These are phyloP conservation scores for Pseudogymnoascus sp. DNA, from an alignment of 2,329 filamentous ascomycete genomes.

Conservation along the genomic window DNA sequence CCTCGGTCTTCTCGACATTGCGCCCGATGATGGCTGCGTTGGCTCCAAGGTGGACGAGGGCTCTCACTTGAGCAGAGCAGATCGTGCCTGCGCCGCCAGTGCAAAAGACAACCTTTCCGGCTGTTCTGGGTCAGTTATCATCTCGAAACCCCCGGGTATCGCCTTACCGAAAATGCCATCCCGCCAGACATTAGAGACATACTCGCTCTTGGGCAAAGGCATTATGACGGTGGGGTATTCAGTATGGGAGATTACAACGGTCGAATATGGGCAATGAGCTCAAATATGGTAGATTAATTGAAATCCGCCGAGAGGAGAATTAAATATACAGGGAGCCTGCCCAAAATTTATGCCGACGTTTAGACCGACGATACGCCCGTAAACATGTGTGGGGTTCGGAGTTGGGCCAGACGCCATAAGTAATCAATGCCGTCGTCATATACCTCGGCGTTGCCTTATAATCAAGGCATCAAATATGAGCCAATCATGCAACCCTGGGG, in stretches of 20 bases:
- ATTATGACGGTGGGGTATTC: slow-evolving; percentile 36
- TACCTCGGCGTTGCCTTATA: slow-evolving; percentile 1
- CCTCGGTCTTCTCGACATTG: slow-evolving; percentile 79
- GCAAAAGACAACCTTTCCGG: slow-evolving; percentile 84
- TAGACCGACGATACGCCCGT: neutral
- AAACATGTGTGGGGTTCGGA: slow-evolving; percentile 6
- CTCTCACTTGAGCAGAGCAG: slow-evolving; percentile 87
- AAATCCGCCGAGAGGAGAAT: neutral
- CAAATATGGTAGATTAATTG: neutral
- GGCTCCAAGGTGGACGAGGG: slow-evolving; percentile 82
- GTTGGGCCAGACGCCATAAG: neutral
- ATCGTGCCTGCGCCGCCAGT: slow-evolving; percentile 92
- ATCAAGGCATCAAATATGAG: neutral
- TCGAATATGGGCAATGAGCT: neutral
- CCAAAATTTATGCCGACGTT: neutral
- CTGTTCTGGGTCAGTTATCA: slow-evolving; percentile 37
- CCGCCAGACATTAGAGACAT: slow-evolving; percentile 75
- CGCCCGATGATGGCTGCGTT: slow-evolving; percentile 92
- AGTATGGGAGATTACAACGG: neutral
- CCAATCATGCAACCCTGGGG: slow-evolving; percentile 6
- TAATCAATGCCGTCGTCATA: neutral
- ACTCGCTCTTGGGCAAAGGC: slow-evolving; percentile 63
- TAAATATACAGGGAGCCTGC: slow-evolving; percentile 3
- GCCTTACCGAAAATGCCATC: slow-evolving; percentile 75
- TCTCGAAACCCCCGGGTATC: neutral